phyloP scores from a whole-genome alignment of 225 moss, liverwort and hornwort genomes.

The Thuidium tamariscinum region DNA sequence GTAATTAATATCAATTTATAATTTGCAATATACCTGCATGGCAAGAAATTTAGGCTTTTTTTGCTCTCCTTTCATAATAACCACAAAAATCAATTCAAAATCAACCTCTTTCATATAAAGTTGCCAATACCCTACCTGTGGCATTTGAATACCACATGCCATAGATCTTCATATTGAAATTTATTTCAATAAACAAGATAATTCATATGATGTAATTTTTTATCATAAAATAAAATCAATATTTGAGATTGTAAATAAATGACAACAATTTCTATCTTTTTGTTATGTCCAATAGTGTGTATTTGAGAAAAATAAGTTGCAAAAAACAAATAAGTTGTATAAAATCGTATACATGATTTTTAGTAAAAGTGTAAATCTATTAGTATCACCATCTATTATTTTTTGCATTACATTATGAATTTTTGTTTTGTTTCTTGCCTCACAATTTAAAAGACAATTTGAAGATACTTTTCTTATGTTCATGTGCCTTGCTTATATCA shows the following conservation, averaged over 20 bases:
- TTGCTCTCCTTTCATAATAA: conserved; percentile 25
- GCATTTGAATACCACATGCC: conserved; percentile 32
- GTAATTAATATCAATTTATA: no score
- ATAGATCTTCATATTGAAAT: conserved; percentile 7
- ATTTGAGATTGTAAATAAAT: no score
- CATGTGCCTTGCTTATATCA: no score
- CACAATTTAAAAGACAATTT: background rate
- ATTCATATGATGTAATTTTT: no score
- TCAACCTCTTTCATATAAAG: conserved; percentile 10
- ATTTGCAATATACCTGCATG: background rate
- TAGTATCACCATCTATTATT: no score
- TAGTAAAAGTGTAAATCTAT: background rate
- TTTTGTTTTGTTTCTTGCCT: background rate
- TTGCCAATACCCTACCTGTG: conserved; percentile 7
- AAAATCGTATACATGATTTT: background rate
- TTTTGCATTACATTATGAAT: background rate
- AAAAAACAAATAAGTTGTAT: background rate
- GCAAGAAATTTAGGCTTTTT: background rate
- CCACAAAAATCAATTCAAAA: conserved; percentile 10
- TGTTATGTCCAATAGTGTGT: background rate
- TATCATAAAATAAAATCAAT: no score
- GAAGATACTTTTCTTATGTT: background rate
- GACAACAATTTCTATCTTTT: background rate
- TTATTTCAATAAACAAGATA: no score
- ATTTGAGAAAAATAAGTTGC: no score